Evolutionary conservation across 1,284 basidiomycete species (phyloP).

Genomic region (Butyriboletus appendiculatus): DNA sequence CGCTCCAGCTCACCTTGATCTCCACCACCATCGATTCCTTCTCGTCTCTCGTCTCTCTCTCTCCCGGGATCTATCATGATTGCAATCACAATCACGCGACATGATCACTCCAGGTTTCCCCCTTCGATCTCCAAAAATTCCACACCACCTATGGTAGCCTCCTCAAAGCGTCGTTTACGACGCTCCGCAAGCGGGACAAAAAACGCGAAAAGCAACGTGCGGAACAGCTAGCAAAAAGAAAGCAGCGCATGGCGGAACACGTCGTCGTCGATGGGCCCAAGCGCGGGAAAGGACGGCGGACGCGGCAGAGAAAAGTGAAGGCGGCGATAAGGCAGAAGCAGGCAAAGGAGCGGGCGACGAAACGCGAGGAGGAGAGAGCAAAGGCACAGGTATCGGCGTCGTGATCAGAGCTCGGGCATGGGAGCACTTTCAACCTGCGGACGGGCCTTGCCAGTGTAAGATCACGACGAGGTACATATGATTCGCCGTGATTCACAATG

Average conservation of each 20-base stretch:
- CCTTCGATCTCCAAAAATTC: slow-evolving; percentile 69
- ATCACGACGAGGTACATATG: slow-evolving; percentile 4
- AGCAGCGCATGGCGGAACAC: slow-evolving; percentile 67
- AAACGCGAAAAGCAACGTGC: slow-evolving; percentile 82
- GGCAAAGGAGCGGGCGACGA: slow-evolving; percentile 60
- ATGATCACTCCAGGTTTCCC: slow-evolving; percentile 53
- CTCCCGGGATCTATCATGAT: not conserved
- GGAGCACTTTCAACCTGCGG: not conserved
- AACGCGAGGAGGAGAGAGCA: slow-evolving; percentile 54
- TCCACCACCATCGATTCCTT: not conserved
- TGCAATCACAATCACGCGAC: not conserved
- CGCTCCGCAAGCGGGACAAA: slow-evolving; percentile 87
- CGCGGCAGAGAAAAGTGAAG: slow-evolving; percentile 68
- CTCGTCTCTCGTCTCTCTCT: not conserved
- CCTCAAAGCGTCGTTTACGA: slow-evolving; percentile 76
- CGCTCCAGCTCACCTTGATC: not conserved
- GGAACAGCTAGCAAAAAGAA: slow-evolving; percentile 66
- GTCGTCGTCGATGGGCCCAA: slow-evolving; percentile 69
- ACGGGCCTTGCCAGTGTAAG: not conserved
- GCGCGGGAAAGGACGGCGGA: slow-evolving; percentile 73
- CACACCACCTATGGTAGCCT: slow-evolving; percentile 73
- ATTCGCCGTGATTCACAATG: not conserved
- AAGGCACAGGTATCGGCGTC: slow-evolving; percentile 8
- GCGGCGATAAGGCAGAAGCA: slow-evolving; percentile 61
- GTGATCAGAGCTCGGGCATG: slow-evolving; percentile 1